phyloP scores from a whole-genome alignment of 1,284 basidiomycete genomes.

The Pseudozyma thailandica region DNA sequence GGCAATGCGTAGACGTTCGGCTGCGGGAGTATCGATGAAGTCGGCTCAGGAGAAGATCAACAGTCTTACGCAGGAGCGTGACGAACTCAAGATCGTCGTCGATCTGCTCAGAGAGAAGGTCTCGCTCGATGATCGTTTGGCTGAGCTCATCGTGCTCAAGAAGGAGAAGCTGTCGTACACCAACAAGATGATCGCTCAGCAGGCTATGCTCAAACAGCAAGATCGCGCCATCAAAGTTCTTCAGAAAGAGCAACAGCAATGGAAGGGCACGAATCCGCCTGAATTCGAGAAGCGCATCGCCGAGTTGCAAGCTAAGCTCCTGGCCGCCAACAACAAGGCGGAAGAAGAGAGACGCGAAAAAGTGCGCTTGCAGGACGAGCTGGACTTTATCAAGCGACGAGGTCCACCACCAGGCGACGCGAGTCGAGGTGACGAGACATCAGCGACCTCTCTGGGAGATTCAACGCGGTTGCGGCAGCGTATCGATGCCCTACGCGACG shows the following conservation, averaged over 20 bases:
- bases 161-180: conserved; percentile 63
- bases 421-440: conserved; percentile 31
- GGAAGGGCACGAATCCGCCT: conserved; percentile 42
- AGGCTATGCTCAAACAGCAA: conserved; percentile 62
- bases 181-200: conserved; percentile 60
- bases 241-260: conserved; percentile 59
- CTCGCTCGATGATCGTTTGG: conserved; percentile 56
- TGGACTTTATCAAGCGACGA: conserved; percentile 50
- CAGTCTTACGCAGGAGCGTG: conserved; percentile 61
- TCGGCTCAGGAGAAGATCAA: conserved; percentile 64
- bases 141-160: conserved; percentile 60
- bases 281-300: conserved; percentile 41
- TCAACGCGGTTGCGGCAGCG: conserved; percentile 43
- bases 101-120: conserved; percentile 65
- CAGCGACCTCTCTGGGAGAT: conserved; percentile 32
- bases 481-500: conserved; percentile 49
- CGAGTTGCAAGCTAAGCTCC: conserved; percentile 43
- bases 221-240: conserved; percentile 62
- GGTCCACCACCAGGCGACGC: conserved; percentile 37
- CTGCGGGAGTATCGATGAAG: conserved; percentile 63
- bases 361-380: conserved; percentile 48
- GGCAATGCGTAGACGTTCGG: conserved; percentile 56
- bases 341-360: conserved; percentile 45
- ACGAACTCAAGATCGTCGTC: conserved; percentile 66
- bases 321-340: conserved; percentile 38